Base-by-base conservation (phyloP, 441 rosid species). In the Gossypium laxum region DNA sequence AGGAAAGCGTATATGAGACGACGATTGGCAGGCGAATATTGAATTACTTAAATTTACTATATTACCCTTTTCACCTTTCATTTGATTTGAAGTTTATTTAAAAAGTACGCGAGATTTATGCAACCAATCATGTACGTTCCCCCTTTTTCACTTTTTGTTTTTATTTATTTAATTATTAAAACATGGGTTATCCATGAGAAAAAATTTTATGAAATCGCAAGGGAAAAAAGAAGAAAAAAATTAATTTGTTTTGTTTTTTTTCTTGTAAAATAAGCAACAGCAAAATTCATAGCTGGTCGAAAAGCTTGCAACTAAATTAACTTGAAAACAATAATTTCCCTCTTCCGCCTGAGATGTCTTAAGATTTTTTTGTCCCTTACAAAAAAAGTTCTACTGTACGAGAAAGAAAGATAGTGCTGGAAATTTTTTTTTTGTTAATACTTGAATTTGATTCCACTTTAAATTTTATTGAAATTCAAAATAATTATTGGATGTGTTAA, bases 11-110 rank as follows among this genome's bases (percentile, higher is more conserved):
- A 52, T 18, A 73, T 38, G 67, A 75, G 85, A 81, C 84, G 74
- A 75, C 75, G 79, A 75, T 78, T 61, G 76, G 66, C 76, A 63
- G 78, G 24, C 43, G 75, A 78, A 68, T 71, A 59, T 38, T 75
- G 12, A 24, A 8, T 0, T 8, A 0, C 21, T 26, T 1, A 21
- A 57, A 79, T 26, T 84, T 17, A 69, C 81, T 3, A 18, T 50
- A 14, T 51, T 73, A 74, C 78, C 83, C 87, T 69, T 69, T n/a
- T 22, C 5, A 22, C n/a, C 19, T 43, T 41, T 41, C 41, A 7
- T 56, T 57, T 14, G 6, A 34, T 34, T 34, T 7, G 43, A 7
- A 34, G 43, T 34, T 34, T 7, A 4, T 38, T 34, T 69, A 18
- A 69, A 65, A 65, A 65, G 38, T 45, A 22, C 34, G 69, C 55